Evolutionary conservation across 257 asterid species (phyloP).

Genomic region (Henckelia pumila): DNA sequence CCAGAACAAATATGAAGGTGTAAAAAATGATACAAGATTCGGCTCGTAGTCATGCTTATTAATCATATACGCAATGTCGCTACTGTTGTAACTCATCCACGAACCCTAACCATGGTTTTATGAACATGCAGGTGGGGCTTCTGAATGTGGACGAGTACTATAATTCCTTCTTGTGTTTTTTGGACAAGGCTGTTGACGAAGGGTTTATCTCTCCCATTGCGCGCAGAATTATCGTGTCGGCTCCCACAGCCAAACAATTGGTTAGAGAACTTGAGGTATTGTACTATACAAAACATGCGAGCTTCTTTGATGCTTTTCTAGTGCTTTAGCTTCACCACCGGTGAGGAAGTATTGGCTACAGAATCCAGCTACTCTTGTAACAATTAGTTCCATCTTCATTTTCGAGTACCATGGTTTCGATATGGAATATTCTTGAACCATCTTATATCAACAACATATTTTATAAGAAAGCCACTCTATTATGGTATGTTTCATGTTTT

Average conservation of each 20-base stretch:
- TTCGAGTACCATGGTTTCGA: no score
- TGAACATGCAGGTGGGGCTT: constrained; percentile 71
- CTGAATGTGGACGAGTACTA: constrained; percentile 94
- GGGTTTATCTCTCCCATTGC: constrained; percentile 90
- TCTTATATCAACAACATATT: background rate
- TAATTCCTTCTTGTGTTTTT: constrained; percentile 60
- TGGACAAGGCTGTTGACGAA: constrained; percentile 91
- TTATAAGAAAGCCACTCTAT: background rate
- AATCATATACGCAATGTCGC: constrained; percentile 13
- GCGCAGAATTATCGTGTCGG: constrained; percentile 89
- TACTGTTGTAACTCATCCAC: background rate
- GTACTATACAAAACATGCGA: no score
- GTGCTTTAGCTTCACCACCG: background rate
- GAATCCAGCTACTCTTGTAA: background rate
- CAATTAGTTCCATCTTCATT: background rate
- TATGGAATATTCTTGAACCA: background rate
- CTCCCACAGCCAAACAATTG: constrained; percentile 74
- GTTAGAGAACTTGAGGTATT: constrained; percentile 78
- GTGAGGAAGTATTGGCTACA: background rate
- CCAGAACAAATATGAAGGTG: no score
- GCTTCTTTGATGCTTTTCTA: background rate
- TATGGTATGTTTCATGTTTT: background rate
- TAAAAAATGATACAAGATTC: background rate
- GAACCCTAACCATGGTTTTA: constrained; percentile 12
- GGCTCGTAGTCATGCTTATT: constrained; percentile 2